Evolutionary conservation across 1,139 yeast species (phyloP), one percentile per base, ranked within the genome.

Genomic region (Blastobotrys persicus): DNA sequence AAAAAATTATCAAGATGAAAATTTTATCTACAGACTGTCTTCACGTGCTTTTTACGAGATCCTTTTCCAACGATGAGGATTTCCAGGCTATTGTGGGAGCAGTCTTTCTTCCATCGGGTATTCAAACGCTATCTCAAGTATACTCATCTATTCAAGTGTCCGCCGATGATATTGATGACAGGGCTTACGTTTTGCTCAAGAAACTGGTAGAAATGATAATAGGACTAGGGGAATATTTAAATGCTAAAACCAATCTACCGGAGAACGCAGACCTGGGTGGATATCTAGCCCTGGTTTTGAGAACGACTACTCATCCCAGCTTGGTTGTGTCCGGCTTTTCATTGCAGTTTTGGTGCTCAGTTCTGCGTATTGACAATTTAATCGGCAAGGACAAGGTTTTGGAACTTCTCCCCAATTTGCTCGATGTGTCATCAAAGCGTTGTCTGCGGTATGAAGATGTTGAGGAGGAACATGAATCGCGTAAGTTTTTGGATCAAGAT

Each of bases 131-230:
- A 47, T 68, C 80, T 14, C 76, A 75, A 45, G 88, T 88, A 38
- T 89, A 83, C 65, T 76, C 77, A 45, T 74, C 82, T 9, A 72
- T 87, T 45, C 72, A 72, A 48, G 72, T 86, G 31, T 37, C 41
- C 5, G 28, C 41, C 14, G 85, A 88, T 62, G 87, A 83, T 60
- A 76, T 88, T 33, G 95, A 89, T 64, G 97, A 89, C 60, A 77
- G 78, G 33, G 70, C 75, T 45, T 92, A 94, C 64, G 81, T 95
- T 0, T 76, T 92, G 53, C 72, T 87, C 55, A 92, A 92, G 64
- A 91, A 92, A 67, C 78, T 92, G 18, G 96, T 91, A 4, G 98
- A 94, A 65, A 86, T 92, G 88, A 80, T 91, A 45, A 95, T 92
- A 35, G 88, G 95, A 1, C 72, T 92, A 38, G 88, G 96, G 59